phyloP scores from a whole-genome alignment of 2,329 filamentous ascomycete genomes.

The Talaromyces marneffei region DNA sequence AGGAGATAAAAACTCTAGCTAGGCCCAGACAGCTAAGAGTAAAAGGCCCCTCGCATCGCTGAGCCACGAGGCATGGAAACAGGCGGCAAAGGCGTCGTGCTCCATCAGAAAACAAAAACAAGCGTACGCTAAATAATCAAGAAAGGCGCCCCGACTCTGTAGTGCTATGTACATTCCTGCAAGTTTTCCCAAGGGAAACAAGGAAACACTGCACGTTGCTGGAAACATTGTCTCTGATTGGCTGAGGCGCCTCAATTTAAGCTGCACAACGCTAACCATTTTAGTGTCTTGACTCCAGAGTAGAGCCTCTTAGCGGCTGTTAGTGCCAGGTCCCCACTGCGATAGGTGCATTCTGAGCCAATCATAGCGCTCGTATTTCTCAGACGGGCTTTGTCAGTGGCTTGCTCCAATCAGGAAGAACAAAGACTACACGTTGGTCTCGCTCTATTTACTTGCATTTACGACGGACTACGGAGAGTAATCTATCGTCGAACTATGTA shows the following conservation, averaged over 20 bases:
- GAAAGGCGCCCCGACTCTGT: too few relatives aligned
- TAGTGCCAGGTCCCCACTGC: background rate
- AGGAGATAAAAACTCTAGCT: background rate
- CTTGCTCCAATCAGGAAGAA: slow-evolving; percentile 2
- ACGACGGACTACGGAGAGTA: too few relatives aligned
- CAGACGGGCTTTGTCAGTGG: background rate
- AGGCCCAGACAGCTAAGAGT: too few relatives aligned
- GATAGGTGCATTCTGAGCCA: background rate
- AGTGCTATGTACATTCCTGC: background rate
- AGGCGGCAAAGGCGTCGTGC: background rate
- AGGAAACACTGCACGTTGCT: slow-evolving; percentile 12
- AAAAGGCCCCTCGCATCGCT: background rate
- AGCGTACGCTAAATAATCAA: background rate
- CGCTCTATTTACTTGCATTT: too few relatives aligned
- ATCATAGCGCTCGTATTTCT: background rate
- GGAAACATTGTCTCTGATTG: background rate
- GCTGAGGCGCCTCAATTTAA: background rate
- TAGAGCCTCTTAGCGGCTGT: background rate
- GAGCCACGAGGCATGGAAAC: slow-evolving; percentile 2
- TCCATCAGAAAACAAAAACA: background rate
- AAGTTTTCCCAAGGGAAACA: too few relatives aligned
- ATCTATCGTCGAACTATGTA: too few relatives aligned
- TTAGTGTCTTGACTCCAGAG: too few relatives aligned
- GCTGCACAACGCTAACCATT: background rate
- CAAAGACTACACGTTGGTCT: background rate